Base-by-base conservation (phyloP, 305 asterid species). In the Fraxinus ornus region DNA sequence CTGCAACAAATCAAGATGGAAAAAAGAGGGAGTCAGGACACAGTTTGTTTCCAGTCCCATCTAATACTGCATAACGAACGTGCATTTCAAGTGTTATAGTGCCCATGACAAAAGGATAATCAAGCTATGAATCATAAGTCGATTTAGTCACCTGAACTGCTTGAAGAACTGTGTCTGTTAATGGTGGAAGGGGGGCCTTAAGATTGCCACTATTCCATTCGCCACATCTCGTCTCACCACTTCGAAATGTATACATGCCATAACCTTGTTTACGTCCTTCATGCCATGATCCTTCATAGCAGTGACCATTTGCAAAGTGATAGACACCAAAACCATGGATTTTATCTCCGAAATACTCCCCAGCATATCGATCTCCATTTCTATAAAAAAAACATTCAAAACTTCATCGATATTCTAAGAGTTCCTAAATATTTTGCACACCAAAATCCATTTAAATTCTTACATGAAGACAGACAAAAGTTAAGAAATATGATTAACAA, bases 221-320 rank as follows among this genome's bases (percentile, higher is more conserved):
- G 1, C 98, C 98, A 33, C 93, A 89, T 64, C 86, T 90, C 7
- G 86, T 82, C 49, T 95, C 97, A 7, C 99, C 96, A 70, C 68
- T 94, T 80, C 94, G 89, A 80, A 95, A 95, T 7, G 92, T 89
- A 55, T 95, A 94, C 90, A 86, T 89, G 10, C 97, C 97, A 28
- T 86, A 90, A 26, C 98, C 99, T 87, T 94, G 98, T 83, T 93
- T 92, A 1, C 93, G 92, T 0, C 99, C 98, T 82, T 95, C 99
- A 21, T 95, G 99, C 99, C 99, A 95, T 2, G 99, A 94, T 26
- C 97, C 98, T 87, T 95, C 97, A 13, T 95, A 93, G 79, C 87
- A 90, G 62, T 95, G 99, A 72, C 97, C 92, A 62, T 92, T 92
- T 7, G 92, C 94, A 2, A 94, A 94, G 81, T 91, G 93, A 86